Conservation (phyloP, 345 rosid genomes). For the Populus pruinosa region DNA sequence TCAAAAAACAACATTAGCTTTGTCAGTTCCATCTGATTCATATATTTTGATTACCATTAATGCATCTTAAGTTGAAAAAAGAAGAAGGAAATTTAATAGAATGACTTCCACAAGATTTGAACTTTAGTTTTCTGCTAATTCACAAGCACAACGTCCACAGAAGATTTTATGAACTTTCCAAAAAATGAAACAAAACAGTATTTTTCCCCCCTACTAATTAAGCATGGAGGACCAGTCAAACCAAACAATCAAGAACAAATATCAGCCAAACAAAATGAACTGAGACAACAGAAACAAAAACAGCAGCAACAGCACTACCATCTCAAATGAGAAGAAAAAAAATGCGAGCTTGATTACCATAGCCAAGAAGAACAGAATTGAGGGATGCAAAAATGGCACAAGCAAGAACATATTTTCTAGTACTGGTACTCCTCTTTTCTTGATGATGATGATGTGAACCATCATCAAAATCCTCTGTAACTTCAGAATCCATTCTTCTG, state of each 20-base stretch:
- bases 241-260: background rate
- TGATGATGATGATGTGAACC: conserved; percentile 19
- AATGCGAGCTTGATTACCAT: conserved; percentile 42
- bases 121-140: background rate
- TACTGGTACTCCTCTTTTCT: background rate
- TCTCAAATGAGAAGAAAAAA: background rate
- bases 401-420: conserved; percentile 41
- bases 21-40: background rate
- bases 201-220: background rate
- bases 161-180: background rate
- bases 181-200: background rate
- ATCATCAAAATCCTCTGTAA: conserved; percentile 13
- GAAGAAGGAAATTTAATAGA: no score
- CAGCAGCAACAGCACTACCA: background rate
- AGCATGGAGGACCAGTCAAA: background rate
- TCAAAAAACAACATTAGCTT: background rate
- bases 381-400: conserved; percentile 88
- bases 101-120: background rate
- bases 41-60: background rate
- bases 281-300: background rate
- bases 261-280: background rate
- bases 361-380: conserved; percentile 86
- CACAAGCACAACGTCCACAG: background rate
- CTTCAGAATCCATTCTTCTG: conserved; percentile 65
- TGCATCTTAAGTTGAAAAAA: background rate